Evolutionary conservation across 2,329 filamentous ascomycete species (phyloP), one percentile per base, ranked within the genome.

Genomic region (Remersonia thermophila): DNA sequence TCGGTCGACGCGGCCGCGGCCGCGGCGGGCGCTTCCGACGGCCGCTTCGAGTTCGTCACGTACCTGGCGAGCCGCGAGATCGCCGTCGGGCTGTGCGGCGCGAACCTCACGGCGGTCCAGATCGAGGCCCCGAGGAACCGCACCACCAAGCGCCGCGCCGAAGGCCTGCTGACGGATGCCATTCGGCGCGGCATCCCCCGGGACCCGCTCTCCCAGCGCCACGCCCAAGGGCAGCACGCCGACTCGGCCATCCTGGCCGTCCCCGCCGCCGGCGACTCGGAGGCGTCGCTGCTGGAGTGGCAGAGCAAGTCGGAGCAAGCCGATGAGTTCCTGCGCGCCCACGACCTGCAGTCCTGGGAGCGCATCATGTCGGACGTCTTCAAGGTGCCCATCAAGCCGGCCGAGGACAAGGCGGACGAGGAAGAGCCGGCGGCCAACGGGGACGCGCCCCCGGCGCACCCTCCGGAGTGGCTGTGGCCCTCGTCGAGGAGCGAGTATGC

Each of bases 141-240:
- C n/a, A 63, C 64, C 40, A 69, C 65, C 43, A 69, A 72, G 55
- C 63, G 69, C 27, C 69, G 69, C 27, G 60, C 63, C 1, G 68
- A 73, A 35, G 77, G 79, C 7, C 62, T 83, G 7, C 60, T 87
- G 17, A 79, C 83, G 25, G 80, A 87, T 51, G 80, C 81, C 0
- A 73, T 87, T 36, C 79, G 80, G 2, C 77, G 77, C 41, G 80
- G 79, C 3, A 60, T 71, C 4, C 49, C 63, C 1, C 55, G 58
- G 9, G 49, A 59, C 3, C 60, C 62, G 44, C 46, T 59, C 13
- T 35, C 51, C 5, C 60, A 62, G 42, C 57, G 51, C 32, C 40
- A 37, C 4, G 55, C 54, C 41, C 48, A 47, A 23, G 36, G 36
- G 8, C 55, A 57, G 4, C 50, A 50, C 2, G 38, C 51, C 6